Conservation (phyloP, 2,329 filamentous ascomycete genomes). For the Ophiostoma sp. region DNA sequence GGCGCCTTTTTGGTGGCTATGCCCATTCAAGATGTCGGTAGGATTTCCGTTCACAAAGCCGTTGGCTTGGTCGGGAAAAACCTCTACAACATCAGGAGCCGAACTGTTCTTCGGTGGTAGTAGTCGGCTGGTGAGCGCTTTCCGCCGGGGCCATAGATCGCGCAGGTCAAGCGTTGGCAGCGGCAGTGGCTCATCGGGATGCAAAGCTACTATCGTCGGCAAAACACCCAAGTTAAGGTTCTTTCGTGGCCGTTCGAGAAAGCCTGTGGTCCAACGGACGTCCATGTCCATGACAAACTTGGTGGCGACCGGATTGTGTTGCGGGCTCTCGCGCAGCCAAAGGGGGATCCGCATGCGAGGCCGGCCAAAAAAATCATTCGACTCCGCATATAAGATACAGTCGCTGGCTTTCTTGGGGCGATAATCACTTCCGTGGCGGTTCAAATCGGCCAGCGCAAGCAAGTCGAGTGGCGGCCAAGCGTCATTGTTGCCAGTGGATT, state of each 20-base stretch:
- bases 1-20: not conserved
- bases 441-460: slow-evolving; percentile 28
- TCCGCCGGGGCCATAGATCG: slow-evolving; percentile 15
- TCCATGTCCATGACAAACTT: slow-evolving; percentile 47
- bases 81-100: not conserved
- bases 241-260: slow-evolving; percentile 32
- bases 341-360: slow-evolving; percentile 32
- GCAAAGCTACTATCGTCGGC: slow-evolving; percentile 41
- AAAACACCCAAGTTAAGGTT: slow-evolving; percentile 40
- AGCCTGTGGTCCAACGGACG: slow-evolving; percentile 42
- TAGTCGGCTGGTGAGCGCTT: not conserved
- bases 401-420: slow-evolving; percentile 20
- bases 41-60: not conserved
- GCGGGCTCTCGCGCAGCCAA: slow-evolving; percentile 35
- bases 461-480: slow-evolving; percentile 50
- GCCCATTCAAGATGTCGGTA: not conserved
- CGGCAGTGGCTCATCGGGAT: slow-evolving; percentile 33
- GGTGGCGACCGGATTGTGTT: slow-evolving; percentile 33
- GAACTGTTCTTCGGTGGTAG: not conserved
- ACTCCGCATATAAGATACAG: slow-evolving; percentile 38
- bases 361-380: slow-evolving; percentile 40
- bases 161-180: slow-evolving; percentile 6
- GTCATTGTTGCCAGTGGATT: slow-evolving; percentile 35
- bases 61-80: not conserved
- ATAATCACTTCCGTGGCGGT: slow-evolving; percentile 17